These are phyloP conservation scores for Entomortierella parvispora DNA, from an alignment of 192 early-diverging fungal species.

Conservation along the genomic window DNA sequence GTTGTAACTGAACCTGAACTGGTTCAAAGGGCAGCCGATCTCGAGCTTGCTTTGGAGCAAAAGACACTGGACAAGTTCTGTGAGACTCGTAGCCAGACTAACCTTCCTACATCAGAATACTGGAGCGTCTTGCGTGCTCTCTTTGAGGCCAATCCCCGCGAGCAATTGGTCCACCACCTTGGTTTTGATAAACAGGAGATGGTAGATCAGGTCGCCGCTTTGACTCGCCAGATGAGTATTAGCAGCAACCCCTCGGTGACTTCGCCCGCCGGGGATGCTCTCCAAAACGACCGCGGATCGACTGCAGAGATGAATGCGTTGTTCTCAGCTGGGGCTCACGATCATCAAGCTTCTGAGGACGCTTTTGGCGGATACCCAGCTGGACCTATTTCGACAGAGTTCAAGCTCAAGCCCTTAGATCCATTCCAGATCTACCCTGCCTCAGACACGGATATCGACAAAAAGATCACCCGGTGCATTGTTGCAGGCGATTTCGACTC, in stretches of 20 bases:
- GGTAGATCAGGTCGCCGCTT: slow-evolving; percentile 68
- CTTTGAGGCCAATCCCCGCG: slow-evolving; percentile 81
- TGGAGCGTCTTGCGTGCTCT: slow-evolving; percentile 90
- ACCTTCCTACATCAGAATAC: slow-evolving; percentile 51
- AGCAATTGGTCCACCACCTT: slow-evolving; percentile 86
- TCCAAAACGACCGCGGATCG: slow-evolving; percentile 14
- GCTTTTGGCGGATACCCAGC: slow-evolving; percentile 25
- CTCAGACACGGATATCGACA: slow-evolving; percentile 77
- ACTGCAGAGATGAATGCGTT: slow-evolving; percentile 29
- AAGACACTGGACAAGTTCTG: slow-evolving; percentile 57
- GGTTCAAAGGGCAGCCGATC: slow-evolving; percentile 71
- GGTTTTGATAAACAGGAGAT: slow-evolving; percentile 84
- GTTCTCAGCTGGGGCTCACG: slow-evolving; percentile 18
- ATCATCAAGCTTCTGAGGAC: slow-evolving; percentile 18
- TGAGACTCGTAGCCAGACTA: slow-evolving; percentile 42
- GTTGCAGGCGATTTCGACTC: slow-evolving; percentile 94
- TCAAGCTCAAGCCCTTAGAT: slow-evolving; percentile 29
- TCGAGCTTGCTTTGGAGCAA: slow-evolving; percentile 73
- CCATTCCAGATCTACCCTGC: slow-evolving; percentile 64
- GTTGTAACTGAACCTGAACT: slow-evolving; percentile 82
- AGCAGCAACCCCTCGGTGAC: slow-evolving; percentile 14
- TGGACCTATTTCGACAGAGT: slow-evolving; percentile 17
- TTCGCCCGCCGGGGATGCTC: slow-evolving; percentile 4
- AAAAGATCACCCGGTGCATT: slow-evolving; percentile 84
- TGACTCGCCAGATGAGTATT: slow-evolving; percentile 50